Conservation (phyloP, 352 stramenopile genomes). For the Poterioochromonas sp. region DNA sequence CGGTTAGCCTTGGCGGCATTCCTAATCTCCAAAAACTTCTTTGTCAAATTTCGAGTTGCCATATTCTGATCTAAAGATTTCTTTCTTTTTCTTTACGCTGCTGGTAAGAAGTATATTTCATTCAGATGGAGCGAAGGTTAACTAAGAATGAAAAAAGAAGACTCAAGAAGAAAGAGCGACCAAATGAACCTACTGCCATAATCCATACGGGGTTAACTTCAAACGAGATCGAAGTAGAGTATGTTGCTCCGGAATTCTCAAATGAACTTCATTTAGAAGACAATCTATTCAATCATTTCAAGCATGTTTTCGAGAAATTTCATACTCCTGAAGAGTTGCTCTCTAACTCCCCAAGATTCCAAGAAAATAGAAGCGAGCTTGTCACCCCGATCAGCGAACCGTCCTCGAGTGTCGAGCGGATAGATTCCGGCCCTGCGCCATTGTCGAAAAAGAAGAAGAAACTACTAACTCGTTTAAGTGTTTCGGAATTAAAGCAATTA, state of each 20-base stretch:
- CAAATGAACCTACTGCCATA: slow-evolving; percentile 15
- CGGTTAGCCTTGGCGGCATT: slow-evolving; percentile 37
- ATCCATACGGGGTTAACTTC: background rate
- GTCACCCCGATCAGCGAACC: slow-evolving; percentile 34
- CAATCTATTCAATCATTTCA: slow-evolving; percentile 66
- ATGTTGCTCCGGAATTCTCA: slow-evolving; percentile 62
- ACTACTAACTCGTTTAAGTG: slow-evolving; percentile 76
- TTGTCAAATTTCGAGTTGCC: slow-evolving; percentile 65
- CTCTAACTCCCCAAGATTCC: background rate
- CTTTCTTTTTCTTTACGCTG: background rate
- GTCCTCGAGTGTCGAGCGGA: slow-evolving; percentile 36
- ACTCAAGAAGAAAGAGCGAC: slow-evolving; percentile 70
- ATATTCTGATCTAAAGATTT: slow-evolving; percentile 44
- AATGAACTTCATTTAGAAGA: slow-evolving; percentile 59
- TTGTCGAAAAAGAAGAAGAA: slow-evolving; percentile 84
- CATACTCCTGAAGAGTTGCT: slow-evolving; percentile 24
- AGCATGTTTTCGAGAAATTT: slow-evolving; percentile 67
- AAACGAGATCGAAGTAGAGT: slow-evolving; percentile 62
- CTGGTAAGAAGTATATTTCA: too few relatives aligned
- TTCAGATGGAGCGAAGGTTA: too few relatives aligned
- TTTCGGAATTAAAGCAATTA: slow-evolving; percentile 92
- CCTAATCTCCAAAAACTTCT: slow-evolving; percentile 60
- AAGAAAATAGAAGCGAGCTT: background rate
- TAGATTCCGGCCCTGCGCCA: slow-evolving; percentile 48
- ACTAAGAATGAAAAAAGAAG: slow-evolving; percentile 68